Evolutionary conservation across 352 stramenopile genomes (phyloP).

Genomic region (Chrysophaeum taylorii): DNA sequence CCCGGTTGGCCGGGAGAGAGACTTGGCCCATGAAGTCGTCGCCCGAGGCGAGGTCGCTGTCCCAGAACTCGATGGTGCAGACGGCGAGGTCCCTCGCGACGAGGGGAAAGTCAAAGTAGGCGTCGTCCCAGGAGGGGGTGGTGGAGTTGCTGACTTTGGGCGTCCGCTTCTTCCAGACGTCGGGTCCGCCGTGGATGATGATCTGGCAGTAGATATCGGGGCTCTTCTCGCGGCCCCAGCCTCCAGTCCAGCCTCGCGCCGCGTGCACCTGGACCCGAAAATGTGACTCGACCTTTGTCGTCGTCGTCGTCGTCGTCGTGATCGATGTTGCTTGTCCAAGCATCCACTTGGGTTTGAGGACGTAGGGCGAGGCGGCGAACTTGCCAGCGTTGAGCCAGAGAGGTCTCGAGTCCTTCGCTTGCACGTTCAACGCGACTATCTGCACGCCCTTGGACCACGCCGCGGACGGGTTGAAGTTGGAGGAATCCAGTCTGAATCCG

Average conservation of each 20-base stretch:
- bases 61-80: slow-evolving; percentile 40
- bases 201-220: slow-evolving; percentile 20
- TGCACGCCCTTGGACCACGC: slow-evolving; percentile 65
- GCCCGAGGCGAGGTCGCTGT: slow-evolving; percentile 33
- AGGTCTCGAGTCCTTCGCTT: slow-evolving; percentile 44
- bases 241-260: slow-evolving; percentile 30
- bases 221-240: not conserved
- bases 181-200: slow-evolving; percentile 23
- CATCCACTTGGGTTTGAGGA: slow-evolving; percentile 60
- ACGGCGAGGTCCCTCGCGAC: slow-evolving; percentile 32
- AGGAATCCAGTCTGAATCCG: slow-evolving; percentile 61
- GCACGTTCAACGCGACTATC: slow-evolving; percentile 75
- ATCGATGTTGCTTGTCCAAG: not conserved
- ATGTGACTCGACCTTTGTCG: slow-evolving; percentile 20
- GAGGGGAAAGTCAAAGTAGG: slow-evolving; percentile 30
- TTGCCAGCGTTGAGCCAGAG: slow-evolving; percentile 66
- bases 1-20: slow-evolving; percentile 26
- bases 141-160: slow-evolving; percentile 46
- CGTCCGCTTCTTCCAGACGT: slow-evolving; percentile 21
- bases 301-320: not conserved
- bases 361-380: slow-evolving; percentile 68
- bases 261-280: slow-evolving; percentile 43
- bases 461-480: slow-evolving; percentile 69
- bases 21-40: slow-evolving; percentile 40
- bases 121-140: slow-evolving; percentile 41